Evolutionary conservation across 2,329 filamentous ascomycete species (phyloP), one percentile per base, ranked within the genome.

Genomic region (Ophidiomyces ophidiicola): DNA sequence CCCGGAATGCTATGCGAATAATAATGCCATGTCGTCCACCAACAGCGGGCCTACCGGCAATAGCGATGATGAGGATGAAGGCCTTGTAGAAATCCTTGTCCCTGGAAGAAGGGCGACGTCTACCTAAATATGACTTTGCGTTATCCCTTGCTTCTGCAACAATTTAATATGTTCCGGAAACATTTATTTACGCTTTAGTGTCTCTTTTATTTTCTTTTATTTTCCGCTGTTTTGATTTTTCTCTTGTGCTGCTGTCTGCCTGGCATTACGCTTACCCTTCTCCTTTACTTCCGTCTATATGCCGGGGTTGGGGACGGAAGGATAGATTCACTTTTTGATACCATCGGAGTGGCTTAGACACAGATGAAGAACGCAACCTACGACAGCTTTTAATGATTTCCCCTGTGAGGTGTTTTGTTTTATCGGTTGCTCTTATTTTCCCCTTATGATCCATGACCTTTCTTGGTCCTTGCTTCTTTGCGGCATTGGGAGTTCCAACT

Each of bases 51-150:
- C 29, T n/a, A 59, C 62, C 24, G 61, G 67, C 45, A 60, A 59
- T 43, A 64, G 61, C 34, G 60, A 62, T 39, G 59, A 61, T 32
- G 51, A 51, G 32, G 60, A 63, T 40, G 61, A 64, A 18, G 61
- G 60, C 31, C 50, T 67, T 19, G 62, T 67, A 17, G 63, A 67
- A 44, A 67, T 67, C 32, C 45, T 64, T 20, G 61, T 66, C 28
- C 63, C 62, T 23, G 56, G 60, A 29, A 58, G 55, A 36, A 61
- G 59, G 45, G 50, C 56, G 36, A 56, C 54, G 41, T 40, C 44
- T 36, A 34, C 39, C 29, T 44, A 38, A 25, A 29, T 37, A 37
- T 17, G 7, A 8, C 19, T 32, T 23, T 11, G 23, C 32, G 28
- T 11, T 31, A 32, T 24, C 10, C 12, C 21, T 26, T 23, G 23